A percentile compares a stretch with the other conserved stretches of the same genome.
phyloP scores from a whole-genome alignment of 139 green algal genomes.

The Chlamydomonas incerta region DNA sequence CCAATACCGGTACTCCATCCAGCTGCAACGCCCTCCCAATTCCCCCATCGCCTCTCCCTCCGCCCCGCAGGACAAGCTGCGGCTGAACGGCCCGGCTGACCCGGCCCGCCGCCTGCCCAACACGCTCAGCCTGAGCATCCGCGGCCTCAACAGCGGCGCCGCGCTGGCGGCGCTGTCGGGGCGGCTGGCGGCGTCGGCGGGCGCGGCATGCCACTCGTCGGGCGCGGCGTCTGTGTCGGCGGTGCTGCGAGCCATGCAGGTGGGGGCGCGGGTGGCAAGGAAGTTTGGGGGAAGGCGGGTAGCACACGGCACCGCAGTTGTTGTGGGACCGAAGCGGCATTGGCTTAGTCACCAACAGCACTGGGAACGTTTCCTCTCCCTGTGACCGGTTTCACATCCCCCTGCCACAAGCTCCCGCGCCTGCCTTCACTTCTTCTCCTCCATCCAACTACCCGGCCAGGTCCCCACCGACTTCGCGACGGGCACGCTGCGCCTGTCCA shows the following conservation, averaged over 20 bases:
- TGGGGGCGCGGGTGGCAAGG: neutral
- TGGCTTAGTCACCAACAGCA: too few relatives aligned
- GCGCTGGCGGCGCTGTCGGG: slow-evolving; percentile 56
- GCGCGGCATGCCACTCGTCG: slow-evolving; percentile 79
- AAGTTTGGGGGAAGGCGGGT: too few relatives aligned
- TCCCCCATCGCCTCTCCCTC: too few relatives aligned
- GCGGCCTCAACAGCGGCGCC: slow-evolving; percentile 56
- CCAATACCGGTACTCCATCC: too few relatives aligned
- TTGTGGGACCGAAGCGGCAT: too few relatives aligned
- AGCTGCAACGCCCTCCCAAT: too few relatives aligned
- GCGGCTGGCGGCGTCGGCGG: slow-evolving; percentile 75
- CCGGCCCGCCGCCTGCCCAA: slow-evolving; percentile 73
- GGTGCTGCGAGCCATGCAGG: slow-evolving; percentile 52
- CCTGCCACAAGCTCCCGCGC: neutral
- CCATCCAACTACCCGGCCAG: slow-evolving; percentile 41
- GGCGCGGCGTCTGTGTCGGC: slow-evolving; percentile 45
- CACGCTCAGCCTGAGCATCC: slow-evolving; percentile 83
- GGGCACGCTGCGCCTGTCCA: slow-evolving; percentile 81
- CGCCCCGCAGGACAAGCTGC: slow-evolving; percentile 47
- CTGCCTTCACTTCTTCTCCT: neutral
- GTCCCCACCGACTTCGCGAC: slow-evolving; percentile 64
- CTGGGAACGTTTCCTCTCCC: too few relatives aligned
- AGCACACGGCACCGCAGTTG: too few relatives aligned
- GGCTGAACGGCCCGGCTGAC: slow-evolving; percentile 73
- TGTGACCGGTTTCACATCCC: too few relatives aligned